Base-by-base conservation (phyloP, 495 filamentous ascomycete genomes). In the Bacidia rubella region DNA sequence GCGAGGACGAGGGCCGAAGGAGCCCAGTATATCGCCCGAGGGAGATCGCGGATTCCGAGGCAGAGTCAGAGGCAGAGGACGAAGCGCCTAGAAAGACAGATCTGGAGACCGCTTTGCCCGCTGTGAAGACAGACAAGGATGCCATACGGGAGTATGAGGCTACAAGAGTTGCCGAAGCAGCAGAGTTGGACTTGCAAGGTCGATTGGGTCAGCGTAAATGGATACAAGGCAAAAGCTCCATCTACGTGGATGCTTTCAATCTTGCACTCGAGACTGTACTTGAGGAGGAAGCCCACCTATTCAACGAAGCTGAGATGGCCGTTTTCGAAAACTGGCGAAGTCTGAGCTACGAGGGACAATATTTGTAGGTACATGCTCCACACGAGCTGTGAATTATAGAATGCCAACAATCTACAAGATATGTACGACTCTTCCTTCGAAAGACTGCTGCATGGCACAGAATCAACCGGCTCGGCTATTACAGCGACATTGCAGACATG, bases 171-270 rank as follows among this genome's bases (percentile, higher is more conserved):
- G 67, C 65, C 15, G 62, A 76, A 27, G 68, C 62, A 15, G 57
- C 57, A 11, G 56, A 69, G 17, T 53, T 63, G 9, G 63, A 60
- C 10, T 47, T 77, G 3, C 65, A 77, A 51, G 67, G 67, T 44
- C 70, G 78, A 12, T 54, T 82, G 41, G 71, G 69, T 38, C 67
- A 77, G 58, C 64, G 74, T 4, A 76, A 71, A 56, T 83, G 80
- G 80, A 61, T 73, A 22, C 73, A 69, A 46, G 80, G 80, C 2
- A 78, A 72, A 61, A 94, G 82, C 58, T 97, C 92, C 3, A 89
- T 98, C 50, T 98, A 98, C 59, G 88, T 96, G 15, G 90, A 98
- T 66, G 92, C 90, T 19, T 98, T 98, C 74, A 95, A 95, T 65
- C 69, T 96, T 15, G 88, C 90, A 17, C 72, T 98, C 41, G 81